Evolutionary conservation across 805 yeast genomes (phyloP).

Genomic region (Teunomyces barrocoloradensis): DNA sequence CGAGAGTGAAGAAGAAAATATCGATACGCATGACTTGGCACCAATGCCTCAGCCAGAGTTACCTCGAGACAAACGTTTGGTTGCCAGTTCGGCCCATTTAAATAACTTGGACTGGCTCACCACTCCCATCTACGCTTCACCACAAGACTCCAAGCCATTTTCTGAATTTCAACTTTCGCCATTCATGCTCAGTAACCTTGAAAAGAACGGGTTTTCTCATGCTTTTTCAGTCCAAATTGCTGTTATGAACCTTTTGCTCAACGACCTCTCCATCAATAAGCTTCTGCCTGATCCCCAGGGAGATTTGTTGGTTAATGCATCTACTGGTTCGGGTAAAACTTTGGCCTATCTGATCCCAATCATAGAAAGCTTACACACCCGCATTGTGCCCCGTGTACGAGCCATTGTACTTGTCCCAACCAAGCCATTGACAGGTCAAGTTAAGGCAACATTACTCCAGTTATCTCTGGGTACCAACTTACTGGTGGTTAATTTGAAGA

Average conservation of each 20-base stretch:
- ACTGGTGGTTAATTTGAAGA: slow-evolving; percentile 58
- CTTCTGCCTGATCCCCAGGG: slow-evolving; percentile 57
- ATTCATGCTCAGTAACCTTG: slow-evolving; percentile 46
- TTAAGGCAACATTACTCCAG: slow-evolving; percentile 57
- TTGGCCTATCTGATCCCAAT: slow-evolving; percentile 85
- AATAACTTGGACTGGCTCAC: slow-evolving; percentile 64
- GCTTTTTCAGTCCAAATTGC: slow-evolving; percentile 81
- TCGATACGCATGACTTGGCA: slow-evolving; percentile 39
- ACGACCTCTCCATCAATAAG: slow-evolving; percentile 38
- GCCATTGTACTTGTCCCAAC: slow-evolving; percentile 89
- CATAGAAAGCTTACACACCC: slow-evolving; percentile 58
- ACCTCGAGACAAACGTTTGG: slow-evolving; percentile 49
- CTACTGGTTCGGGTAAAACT: slow-evolving; percentile 96
- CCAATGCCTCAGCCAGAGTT: slow-evolving; percentile 86
- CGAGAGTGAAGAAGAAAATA: slow-evolving; percentile 12
- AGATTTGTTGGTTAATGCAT: slow-evolving; percentile 84
- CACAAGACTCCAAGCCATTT: slow-evolving; percentile 48
- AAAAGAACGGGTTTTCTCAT: slow-evolving; percentile 39
- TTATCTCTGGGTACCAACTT: slow-evolving; percentile 68
- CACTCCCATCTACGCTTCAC: slow-evolving; percentile 55
- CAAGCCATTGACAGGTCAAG: slow-evolving; percentile 81
- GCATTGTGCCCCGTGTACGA: slow-evolving; percentile 70
- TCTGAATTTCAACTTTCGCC: slow-evolving; percentile 44
- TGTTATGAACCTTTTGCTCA: slow-evolving; percentile 54
- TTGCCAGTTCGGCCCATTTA: slow-evolving; percentile 21